Percentiles rank a stretch among this genome's conserved stretches.
Evolutionary conservation across 495 filamentous ascomycete genomes (phyloP).

Genomic region (Penicillium bovifimosum): DNA sequence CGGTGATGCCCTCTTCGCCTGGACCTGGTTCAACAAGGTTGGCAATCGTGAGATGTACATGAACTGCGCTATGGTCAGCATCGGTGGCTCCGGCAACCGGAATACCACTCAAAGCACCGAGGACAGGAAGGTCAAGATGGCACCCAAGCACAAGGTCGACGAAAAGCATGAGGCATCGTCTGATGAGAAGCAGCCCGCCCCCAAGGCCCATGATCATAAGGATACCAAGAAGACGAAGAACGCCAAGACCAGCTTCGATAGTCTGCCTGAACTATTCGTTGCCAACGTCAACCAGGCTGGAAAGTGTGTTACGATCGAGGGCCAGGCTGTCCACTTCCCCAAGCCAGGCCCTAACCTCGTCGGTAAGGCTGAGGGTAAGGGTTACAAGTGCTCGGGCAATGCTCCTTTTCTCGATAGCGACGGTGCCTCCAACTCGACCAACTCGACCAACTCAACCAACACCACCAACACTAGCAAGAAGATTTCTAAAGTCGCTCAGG

Average conservation of each 20-base stretch:
- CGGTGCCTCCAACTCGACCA: neutral
- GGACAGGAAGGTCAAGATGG: neutral
- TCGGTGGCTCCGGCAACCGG: constrained; percentile 44
- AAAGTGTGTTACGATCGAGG: constrained; percentile 27
- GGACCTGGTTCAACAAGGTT: constrained; percentile 88
- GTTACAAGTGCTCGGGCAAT: constrained; percentile 23
- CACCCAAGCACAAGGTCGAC: neutral
- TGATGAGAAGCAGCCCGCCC: neutral
- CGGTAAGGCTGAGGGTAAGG: constrained; percentile 16
- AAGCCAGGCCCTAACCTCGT: constrained; percentile 20
- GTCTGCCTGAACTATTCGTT: constrained; percentile 49
- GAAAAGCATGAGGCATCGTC: neutral
- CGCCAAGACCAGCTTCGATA: constrained; percentile 12
- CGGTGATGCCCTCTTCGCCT: constrained; percentile 63
- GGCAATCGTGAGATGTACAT: constrained; percentile 94
- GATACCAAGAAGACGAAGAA: constrained; percentile 30
- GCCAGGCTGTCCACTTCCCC: constrained; percentile 25
- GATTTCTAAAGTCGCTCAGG: constrained; percentile 16
- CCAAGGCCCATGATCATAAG: constrained; percentile 7
- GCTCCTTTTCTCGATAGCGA: constrained; percentile 21
- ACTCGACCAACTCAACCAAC: neutral
- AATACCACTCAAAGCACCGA: neutral
- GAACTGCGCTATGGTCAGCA: constrained; percentile 76
- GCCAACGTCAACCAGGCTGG: constrained; percentile 50
- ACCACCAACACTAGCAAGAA: neutral